Evolutionary conservation across 225 moss, liverwort and hornwort species (phyloP), one percentile per base, ranked within the genome.

Genomic region (Neckera pumila): DNA sequence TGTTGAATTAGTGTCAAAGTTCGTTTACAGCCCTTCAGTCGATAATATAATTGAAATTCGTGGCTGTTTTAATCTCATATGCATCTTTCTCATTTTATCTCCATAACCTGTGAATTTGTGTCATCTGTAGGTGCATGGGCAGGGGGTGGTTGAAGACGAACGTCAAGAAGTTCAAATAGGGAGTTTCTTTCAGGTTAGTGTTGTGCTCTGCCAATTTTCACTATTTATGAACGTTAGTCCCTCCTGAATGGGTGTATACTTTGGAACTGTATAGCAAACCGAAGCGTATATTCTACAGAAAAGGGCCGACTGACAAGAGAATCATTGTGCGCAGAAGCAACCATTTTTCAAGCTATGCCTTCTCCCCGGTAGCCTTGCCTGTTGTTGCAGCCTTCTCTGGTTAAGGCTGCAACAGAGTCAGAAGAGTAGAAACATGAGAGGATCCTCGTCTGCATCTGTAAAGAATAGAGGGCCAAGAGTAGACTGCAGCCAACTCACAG

Each of bases 361-460:
- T 87, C 86, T 92, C 49, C 90, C 92, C 71, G 90, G 90, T 89
- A 90, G 92, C 87, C 83, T 90, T 90, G 90, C 81, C 89, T 90
- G 90, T 88, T 92, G 90, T 90, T 90, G 92, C 89, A 92, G 89
- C 90, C 88, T 90, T 83, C 86, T 92, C 67, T 92, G 88, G 86
- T 92, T 90, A 69, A 90, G 84, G 76, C 76, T 92, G 87, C 92
- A 90, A 87, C 81, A 86, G 84, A 92, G 63, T 86, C 89, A 92
- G 76, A 87, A 84, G 92, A 89, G 90, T 92, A 90, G 90, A 89
- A 90, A 88, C 63, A 70, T 90, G 88, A 90, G 89, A 90, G 89
- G 84, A 90, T 74, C 78, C 79, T 88, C 88, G 76, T 80, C 87
- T 91, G 81, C 87, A 74, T 91, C 86, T 90, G 66, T 90, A 90